Percentiles rank a stretch among this genome's conserved stretches.
phyloP scores from a whole-genome alignment of 2,329 filamentous ascomycete species.

The Fusarium sp. region DNA sequence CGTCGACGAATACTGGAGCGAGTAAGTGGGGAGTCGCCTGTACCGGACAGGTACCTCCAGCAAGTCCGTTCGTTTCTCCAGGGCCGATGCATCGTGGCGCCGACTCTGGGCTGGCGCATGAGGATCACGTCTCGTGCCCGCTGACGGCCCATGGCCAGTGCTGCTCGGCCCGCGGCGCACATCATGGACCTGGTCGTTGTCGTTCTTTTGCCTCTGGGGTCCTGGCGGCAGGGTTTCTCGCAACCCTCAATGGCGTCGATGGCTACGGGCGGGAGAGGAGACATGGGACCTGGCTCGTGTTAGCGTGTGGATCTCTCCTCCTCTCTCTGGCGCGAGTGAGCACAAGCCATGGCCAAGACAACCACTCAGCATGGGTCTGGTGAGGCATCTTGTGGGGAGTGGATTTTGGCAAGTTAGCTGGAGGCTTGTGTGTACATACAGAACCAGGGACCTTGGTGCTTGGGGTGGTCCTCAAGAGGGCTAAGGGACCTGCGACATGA shows the following conservation, averaged over 20 bases:
- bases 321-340: conserved; percentile 36
- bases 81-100: conserved; percentile 39
- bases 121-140: conserved; percentile 42
- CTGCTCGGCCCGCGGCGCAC: conserved; percentile 42
- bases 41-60: conserved; percentile 12
- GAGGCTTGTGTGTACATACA: conserved; percentile 20
- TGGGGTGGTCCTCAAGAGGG: not conserved
- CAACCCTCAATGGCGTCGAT: conserved; percentile 43
- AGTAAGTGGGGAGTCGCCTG: conserved; percentile 26
- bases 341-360: conserved; percentile 31
- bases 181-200: conserved; percentile 38
- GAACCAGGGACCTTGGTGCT: conserved; percentile 19
- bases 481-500: conserved; percentile 25
- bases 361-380: conserved; percentile 34
- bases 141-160: conserved; percentile 35
- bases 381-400: conserved; percentile 37
- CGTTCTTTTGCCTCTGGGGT: conserved; percentile 40
- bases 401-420: conserved; percentile 24
- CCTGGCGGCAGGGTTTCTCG: conserved; percentile 33
- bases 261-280: conserved; percentile 44
- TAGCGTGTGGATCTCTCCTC: conserved; percentile 39
- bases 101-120: conserved; percentile 42
- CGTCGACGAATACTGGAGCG: conserved; percentile 33
- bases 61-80: conserved; percentile 31
- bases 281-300: conserved; percentile 44